Evolutionary conservation across 495 filamentous ascomycete genomes (phyloP).

Genomic region (Rhypophila decipiens): DNA sequence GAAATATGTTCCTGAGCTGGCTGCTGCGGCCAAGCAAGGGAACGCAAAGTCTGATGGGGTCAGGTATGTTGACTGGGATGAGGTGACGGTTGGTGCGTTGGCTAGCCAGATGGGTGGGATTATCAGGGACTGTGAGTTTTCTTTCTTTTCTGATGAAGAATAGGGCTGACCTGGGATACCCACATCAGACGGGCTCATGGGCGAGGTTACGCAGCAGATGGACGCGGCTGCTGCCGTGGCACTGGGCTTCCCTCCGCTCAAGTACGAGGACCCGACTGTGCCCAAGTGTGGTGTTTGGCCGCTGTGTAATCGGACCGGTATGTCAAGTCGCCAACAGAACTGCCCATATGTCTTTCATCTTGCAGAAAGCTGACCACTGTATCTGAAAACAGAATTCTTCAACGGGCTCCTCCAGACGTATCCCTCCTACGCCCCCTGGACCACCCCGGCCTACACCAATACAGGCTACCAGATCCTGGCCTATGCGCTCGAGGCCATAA

Average conservation of each 20-base stretch:
- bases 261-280: slow-evolving; percentile 31
- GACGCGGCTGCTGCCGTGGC: slow-evolving; percentile 21
- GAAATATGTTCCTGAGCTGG: slow-evolving; percentile 51
- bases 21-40: slow-evolving; percentile 22
- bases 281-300: slow-evolving; percentile 32
- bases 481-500: slow-evolving; percentile 49
- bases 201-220: slow-evolving; percentile 35
- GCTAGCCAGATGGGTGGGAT: slow-evolving; percentile 49
- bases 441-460: slow-evolving; percentile 53
- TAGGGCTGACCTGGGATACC: not conserved
- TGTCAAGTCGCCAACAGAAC: not conserved
- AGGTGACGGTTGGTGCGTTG: slow-evolving; percentile 48
- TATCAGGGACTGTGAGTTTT: slow-evolving; percentile 36
- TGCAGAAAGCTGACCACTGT: not conserved
- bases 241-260: slow-evolving; percentile 38
- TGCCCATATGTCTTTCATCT: not conserved
- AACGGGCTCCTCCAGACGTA: slow-evolving; percentile 38
- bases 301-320: slow-evolving; percentile 31
- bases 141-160: not conserved
- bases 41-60: slow-evolving; percentile 28
- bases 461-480: slow-evolving; percentile 48
- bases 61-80: slow-evolving; percentile 43
- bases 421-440: slow-evolving; percentile 42
- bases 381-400: slow-evolving; percentile 43
- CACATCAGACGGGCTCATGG: slow-evolving; percentile 30